Evolutionary conservation across 1,139 yeast genomes (phyloP).

Genomic region (Saccharomyces hybrid): DNA sequence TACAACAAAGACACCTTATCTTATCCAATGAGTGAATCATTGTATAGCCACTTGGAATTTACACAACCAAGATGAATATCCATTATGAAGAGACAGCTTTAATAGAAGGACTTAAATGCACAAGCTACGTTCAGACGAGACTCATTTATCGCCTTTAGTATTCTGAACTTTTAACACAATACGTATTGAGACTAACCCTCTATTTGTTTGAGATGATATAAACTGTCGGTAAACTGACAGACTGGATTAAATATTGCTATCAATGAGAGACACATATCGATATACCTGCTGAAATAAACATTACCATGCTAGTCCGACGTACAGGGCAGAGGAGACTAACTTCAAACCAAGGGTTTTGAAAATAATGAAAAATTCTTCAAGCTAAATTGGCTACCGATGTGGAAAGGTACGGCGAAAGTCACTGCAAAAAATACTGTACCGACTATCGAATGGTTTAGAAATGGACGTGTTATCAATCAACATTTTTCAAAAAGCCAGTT

Average conservation of each 20-base stretch:
- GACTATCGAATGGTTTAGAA: neutral
- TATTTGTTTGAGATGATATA: neutral
- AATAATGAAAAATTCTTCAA: neutral
- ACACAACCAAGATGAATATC: neutral
- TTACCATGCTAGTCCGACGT: neutral
- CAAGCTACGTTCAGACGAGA: neutral
- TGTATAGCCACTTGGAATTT: neutral
- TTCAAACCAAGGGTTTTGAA: neutral
- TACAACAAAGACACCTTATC: neutral
- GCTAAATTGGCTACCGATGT: neutral
- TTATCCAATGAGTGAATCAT: neutral
- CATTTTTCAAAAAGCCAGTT: neutral
- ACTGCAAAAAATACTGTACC: neutral
- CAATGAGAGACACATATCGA: neutral
- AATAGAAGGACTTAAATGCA: neutral
- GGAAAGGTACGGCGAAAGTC: neutral
- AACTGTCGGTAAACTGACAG: neutral
- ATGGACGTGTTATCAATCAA: neutral
- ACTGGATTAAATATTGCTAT: neutral
- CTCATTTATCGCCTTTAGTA: neutral
- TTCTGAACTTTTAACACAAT: neutral
- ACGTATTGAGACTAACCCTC: neutral
- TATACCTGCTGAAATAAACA: neutral
- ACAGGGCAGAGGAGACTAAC: neutral
- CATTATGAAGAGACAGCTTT: neutral